A percentile compares a stretch with the other conserved stretches of the same genome.
These are phyloP conservation scores for Colletotrichum echinochloae DNA, from an alignment of 2,329 filamentous ascomycete genomes.

Conservation along the genomic window DNA sequence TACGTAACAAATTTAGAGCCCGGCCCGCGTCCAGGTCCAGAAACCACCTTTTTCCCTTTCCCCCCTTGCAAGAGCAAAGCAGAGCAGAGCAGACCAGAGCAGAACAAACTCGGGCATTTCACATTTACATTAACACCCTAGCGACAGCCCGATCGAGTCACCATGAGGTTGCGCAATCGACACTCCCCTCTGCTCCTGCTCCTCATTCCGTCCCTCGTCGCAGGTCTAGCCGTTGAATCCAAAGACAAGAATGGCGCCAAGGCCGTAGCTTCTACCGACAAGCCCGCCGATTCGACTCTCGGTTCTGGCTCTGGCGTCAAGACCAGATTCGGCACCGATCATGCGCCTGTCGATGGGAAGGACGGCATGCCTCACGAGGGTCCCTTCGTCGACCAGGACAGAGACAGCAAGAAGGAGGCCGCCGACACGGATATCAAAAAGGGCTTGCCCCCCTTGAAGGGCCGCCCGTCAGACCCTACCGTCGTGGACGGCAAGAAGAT, in stretches of 20 bases:
- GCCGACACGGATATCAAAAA: constrained; percentile 51
- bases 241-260: constrained; percentile 43
- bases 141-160: constrained; percentile 43
- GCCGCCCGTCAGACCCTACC: constrained; percentile 63
- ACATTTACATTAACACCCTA: constrained; percentile 13
- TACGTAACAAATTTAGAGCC: constrained; percentile 37
- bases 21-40: constrained; percentile 34
- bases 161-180: constrained; percentile 70
- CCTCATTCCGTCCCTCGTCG: constrained; percentile 67
- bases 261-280: constrained; percentile 45
- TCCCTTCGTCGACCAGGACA: constrained; percentile 71
- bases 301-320: constrained; percentile 46
- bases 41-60: constrained; percentile 28
- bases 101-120: constrained; percentile 15
- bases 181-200: constrained; percentile 70
- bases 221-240: constrained; percentile 49
- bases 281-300: constrained; percentile 42
- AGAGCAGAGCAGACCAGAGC: constrained; percentile 24
- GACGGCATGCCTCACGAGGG: constrained; percentile 95
- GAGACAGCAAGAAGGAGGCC: constrained; percentile 49
- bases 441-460: constrained; percentile 59
- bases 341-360: constrained; percentile 90
- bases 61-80: constrained; percentile 30
- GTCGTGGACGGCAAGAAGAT: constrained; percentile 71
- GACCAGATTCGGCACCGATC: constrained; percentile 66